Evolutionary conservation across 2,329 filamentous ascomycete genomes (phyloP).

Genomic region (Chalaropsis ovoidea): DNA sequence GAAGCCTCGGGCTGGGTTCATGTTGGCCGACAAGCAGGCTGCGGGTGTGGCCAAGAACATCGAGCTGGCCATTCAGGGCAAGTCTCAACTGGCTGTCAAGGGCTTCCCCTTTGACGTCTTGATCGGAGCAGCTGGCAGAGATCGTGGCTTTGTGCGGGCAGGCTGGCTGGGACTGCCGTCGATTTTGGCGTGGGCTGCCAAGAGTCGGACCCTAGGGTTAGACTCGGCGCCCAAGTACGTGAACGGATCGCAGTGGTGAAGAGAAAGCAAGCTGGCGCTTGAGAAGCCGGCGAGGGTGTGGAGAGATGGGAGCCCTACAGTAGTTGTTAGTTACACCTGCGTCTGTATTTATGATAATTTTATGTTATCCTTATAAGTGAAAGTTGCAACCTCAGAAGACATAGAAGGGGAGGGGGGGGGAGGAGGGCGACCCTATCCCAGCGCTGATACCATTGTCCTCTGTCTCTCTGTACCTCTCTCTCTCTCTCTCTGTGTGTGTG

Average conservation of each 20-base stretch:
- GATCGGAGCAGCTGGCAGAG: constrained; percentile 41
- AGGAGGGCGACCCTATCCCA: not conserved
- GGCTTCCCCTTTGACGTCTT: constrained; percentile 41
- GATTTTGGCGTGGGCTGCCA: constrained; percentile 41
- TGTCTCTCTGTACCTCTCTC: not conserved
- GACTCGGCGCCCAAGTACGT: constrained; percentile 39
- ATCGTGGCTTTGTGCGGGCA: constrained; percentile 41
- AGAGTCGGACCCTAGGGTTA: constrained; percentile 42
- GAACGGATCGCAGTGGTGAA: constrained; percentile 41
- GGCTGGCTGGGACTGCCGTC: constrained; percentile 42
- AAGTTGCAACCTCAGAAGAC: no score
- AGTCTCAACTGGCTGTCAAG: constrained; percentile 38
- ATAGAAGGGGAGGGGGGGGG: no score
- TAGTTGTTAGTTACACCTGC: not conserved
- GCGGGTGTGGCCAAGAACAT: constrained; percentile 46
- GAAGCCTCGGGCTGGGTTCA: constrained; percentile 46
- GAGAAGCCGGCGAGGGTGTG: not conserved
- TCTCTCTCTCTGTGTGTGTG: not conserved
- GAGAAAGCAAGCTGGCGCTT: no score
- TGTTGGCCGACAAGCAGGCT: constrained; percentile 50
- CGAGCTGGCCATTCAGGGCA: constrained; percentile 39
- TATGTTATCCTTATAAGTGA: constrained; percentile 1
- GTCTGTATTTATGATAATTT: constrained; percentile 1
- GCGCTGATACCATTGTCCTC: not conserved
- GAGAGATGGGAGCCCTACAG: not conserved